Evolutionary conservation across 768 basidiomycete species (phyloP).

Genomic region (Royoungia palumana): DNA sequence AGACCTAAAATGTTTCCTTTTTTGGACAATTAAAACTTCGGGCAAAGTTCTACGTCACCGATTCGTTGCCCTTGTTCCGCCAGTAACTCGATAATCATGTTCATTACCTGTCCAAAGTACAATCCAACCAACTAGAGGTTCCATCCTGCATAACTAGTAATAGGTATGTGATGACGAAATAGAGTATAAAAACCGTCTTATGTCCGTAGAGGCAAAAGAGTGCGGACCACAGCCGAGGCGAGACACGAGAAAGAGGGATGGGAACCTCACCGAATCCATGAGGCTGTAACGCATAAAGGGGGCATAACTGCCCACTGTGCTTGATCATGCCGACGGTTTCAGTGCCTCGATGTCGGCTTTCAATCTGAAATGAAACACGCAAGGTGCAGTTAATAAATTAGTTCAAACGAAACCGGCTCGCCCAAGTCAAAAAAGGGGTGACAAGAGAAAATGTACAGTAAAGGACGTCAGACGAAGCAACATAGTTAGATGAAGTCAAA

Average conservation of each 20-base stretch:
- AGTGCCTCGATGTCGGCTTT: conserved; percentile 62
- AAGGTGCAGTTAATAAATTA: conserved; percentile 38
- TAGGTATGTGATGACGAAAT: conserved; percentile 28
- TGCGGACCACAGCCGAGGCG: conserved; percentile 11
- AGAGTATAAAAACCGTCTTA: conserved; percentile 24
- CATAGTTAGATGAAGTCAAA: conserved; percentile 47
- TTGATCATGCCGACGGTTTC: conserved; percentile 31
- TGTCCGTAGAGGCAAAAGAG: conserved; percentile 5
- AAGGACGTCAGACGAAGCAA: conserved; percentile 12
- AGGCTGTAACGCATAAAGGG: conserved; percentile 24
- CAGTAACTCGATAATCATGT: not conserved
- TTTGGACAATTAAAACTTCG: no score
- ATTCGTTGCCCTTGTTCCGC: no score
- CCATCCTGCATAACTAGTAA: conserved; percentile 22
- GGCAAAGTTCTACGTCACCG: not conserved
- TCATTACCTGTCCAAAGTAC: conserved; percentile 21
- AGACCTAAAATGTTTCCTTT: conserved; percentile 12
- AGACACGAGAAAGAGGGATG: conserved; percentile 25
- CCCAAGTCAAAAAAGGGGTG: conserved; percentile 14
- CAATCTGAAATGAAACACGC: conserved; percentile 47
- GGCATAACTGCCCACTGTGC: conserved; percentile 8
- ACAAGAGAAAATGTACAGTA: conserved; percentile 20
- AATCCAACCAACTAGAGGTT: conserved; percentile 20
- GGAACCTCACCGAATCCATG: conserved; percentile 34
- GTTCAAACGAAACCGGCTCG: conserved; percentile 16